Evolutionary conservation across 768 basidiomycete genomes (phyloP).

Genomic region (Auriscalpium orientale): DNA sequence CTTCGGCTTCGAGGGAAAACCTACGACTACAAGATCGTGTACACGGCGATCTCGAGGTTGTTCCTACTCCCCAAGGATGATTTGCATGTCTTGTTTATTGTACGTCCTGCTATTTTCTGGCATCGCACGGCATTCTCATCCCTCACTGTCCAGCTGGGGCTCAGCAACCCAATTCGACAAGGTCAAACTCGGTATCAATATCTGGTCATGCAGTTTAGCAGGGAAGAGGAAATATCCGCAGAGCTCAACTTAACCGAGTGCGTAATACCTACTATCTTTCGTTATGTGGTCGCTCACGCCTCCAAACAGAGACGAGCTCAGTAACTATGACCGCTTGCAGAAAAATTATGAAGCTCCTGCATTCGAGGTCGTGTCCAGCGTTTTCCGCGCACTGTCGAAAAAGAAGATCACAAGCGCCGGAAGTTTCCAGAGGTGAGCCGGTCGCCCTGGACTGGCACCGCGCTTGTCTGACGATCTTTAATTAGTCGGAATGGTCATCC

Average conservation of each 20-base stretch:
- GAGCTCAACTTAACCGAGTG: conserved; percentile 91
- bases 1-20: conserved; percentile 95
- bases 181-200: conserved; percentile 98
- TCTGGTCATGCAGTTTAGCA: conserved; percentile 95
- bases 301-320: conserved; percentile 58
- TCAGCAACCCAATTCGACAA: conserved; percentile 92
- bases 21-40: conserved; percentile 97
- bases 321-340: conserved; percentile 76
- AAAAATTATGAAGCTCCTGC: conserved; percentile 94
- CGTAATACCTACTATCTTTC: conserved; percentile 22
- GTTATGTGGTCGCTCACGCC: neutral
- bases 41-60: conserved; percentile 76
- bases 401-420: conserved; percentile 90
- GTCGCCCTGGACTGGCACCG: neutral
- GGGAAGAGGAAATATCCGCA: conserved; percentile 94
- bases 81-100: conserved; percentile 90
- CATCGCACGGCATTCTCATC: neutral
- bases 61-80: conserved; percentile 97
- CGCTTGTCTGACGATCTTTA: too few relatives aligned
- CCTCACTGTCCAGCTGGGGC: conserved; percentile 57
- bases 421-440: conserved; percentile 69
- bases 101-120: conserved; percentile 31
- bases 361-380: conserved; percentile 88
- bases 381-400: conserved; percentile 84
- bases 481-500: conserved; percentile 79